Evolutionary conservation across 179 eudicot genomes (phyloP).

Genomic region (Silene coronaria): DNA sequence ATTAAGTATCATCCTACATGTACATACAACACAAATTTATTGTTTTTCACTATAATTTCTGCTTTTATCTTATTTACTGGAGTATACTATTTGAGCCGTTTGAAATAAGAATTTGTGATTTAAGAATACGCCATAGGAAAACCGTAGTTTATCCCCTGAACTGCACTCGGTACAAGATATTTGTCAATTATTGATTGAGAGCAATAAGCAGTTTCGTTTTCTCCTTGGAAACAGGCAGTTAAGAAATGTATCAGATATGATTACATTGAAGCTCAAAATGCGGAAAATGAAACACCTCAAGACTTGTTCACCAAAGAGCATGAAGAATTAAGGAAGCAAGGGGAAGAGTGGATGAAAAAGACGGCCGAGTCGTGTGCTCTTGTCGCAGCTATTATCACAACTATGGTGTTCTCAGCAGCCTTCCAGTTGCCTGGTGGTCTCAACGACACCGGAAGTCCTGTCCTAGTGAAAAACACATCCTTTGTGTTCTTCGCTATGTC

Average conservation of each 20-base stretch:
- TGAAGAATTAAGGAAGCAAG: conserved; percentile 22
- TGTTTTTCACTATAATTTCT: too few species aligned
- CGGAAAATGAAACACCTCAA: conserved; percentile 20
- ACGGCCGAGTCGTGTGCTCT: conserved; percentile 29
- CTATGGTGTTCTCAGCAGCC: conserved; percentile 35
- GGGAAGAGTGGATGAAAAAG: conserved; percentile 34
- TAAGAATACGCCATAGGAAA: too few species aligned
- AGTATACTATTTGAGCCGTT: too few species aligned
- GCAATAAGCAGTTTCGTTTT: background rate
- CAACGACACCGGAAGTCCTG: conserved; percentile 19
- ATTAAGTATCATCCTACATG: too few species aligned
- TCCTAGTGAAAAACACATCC: conserved; percentile 12
- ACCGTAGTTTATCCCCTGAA: too few species aligned
- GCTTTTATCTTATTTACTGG: too few species aligned
- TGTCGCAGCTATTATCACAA: conserved; percentile 27
- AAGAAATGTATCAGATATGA: conserved; percentile 26
- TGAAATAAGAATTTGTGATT: too few species aligned
- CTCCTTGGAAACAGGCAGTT: conserved; percentile 23
- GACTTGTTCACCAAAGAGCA: conserved; percentile 27
- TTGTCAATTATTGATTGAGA: too few species aligned
- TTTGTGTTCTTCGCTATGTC: conserved; percentile 25
- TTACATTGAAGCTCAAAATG: conserved; percentile 23
- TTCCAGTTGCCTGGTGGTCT: conserved; percentile 41
- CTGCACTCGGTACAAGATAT: too few species aligned
- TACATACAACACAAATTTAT: too few species aligned